A percentile compares a stretch with the other conserved stretches of the same genome.
Evolutionary conservation across 2,329 filamentous ascomycete species (phyloP).

Genomic region (Fusarium sp.): DNA sequence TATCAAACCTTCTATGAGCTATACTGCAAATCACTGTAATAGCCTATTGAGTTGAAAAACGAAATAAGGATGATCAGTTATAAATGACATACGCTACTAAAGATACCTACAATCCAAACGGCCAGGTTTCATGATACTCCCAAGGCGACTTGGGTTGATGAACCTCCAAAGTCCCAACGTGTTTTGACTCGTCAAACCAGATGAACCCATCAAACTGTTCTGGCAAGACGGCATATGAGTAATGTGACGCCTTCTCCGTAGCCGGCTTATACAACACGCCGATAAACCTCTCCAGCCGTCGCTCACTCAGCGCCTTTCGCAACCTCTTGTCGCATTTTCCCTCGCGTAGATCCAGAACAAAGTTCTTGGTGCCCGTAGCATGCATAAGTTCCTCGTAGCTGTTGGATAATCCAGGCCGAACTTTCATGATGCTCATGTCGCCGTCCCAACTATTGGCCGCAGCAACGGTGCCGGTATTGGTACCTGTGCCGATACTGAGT

Average conservation of each 20-base stretch:
- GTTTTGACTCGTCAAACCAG: constrained; percentile 39
- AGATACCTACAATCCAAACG: constrained; percentile 24
- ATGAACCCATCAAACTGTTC: constrained; percentile 38
- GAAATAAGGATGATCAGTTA: no score
- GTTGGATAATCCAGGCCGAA: constrained; percentile 18
- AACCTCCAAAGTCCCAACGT: constrained; percentile 29
- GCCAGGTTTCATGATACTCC: constrained; percentile 39
- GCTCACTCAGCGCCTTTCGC: constrained; percentile 15
- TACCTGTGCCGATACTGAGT: constrained; percentile 34
- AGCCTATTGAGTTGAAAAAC: no score
- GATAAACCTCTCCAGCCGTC: constrained; percentile 34
- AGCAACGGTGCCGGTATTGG: constrained; percentile 33
- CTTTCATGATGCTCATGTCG: constrained; percentile 32
- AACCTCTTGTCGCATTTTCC: constrained; percentile 23
- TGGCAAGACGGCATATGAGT: constrained; percentile 28
- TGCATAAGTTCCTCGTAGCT: constrained; percentile 43
- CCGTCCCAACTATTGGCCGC: constrained; percentile 34
- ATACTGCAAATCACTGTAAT: no score
- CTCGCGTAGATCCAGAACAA: constrained; percentile 29
- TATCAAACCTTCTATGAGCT: no score
- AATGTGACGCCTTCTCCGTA: constrained; percentile 37
- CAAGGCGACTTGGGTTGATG: constrained; percentile 30
- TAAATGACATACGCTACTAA: not conserved
- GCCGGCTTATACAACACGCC: constrained; percentile 32
- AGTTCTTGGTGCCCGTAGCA: constrained; percentile 21